These are phyloP conservation scores for Thermoascus crustaceus DNA, from an alignment of 2,329 filamentous ascomycete genomes.

Conservation along the genomic window DNA sequence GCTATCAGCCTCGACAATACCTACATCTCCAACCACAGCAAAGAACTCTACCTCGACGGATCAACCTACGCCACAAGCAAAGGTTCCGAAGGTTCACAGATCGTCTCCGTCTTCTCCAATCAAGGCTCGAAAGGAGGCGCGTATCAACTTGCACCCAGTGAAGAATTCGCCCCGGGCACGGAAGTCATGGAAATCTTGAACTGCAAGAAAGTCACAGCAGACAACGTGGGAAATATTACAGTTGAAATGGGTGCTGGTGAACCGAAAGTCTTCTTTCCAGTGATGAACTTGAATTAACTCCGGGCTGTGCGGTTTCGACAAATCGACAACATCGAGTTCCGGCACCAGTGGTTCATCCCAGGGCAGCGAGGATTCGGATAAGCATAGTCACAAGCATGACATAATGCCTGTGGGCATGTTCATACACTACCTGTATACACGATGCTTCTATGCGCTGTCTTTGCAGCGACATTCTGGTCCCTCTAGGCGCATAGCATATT, in stretches of 20 bases:
- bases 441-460: too few relatives aligned
- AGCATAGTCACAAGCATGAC: not conserved
- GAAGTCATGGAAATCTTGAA: slow-evolving; percentile 20
- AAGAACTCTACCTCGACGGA: slow-evolving; percentile 34
- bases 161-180: slow-evolving; percentile 17
- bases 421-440: too few relatives aligned
- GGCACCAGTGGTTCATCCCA: not conserved
- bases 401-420: too few relatives aligned
- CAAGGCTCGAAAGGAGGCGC: slow-evolving; percentile 24
- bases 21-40: slow-evolving; percentile 32
- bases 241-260: slow-evolving; percentile 23
- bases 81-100: slow-evolving; percentile 32
- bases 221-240: slow-evolving; percentile 15
- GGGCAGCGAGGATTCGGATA: not conserved
- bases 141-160: slow-evolving; percentile 24
- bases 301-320: slow-evolving; percentile 20
- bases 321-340: not conserved
- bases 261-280: slow-evolving; percentile 24
- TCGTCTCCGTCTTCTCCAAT: slow-evolving; percentile 40
- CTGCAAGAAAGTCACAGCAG: slow-evolving; percentile 20
- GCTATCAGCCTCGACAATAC: slow-evolving; percentile 25
- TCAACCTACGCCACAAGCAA: slow-evolving; percentile 38
- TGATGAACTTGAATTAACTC: slow-evolving; percentile 20
- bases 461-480: too few relatives aligned
- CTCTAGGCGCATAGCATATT: too few relatives aligned